Conservation (phyloP, 495 filamentous ascomycete genomes). For the Penicillium angulare region DNA sequence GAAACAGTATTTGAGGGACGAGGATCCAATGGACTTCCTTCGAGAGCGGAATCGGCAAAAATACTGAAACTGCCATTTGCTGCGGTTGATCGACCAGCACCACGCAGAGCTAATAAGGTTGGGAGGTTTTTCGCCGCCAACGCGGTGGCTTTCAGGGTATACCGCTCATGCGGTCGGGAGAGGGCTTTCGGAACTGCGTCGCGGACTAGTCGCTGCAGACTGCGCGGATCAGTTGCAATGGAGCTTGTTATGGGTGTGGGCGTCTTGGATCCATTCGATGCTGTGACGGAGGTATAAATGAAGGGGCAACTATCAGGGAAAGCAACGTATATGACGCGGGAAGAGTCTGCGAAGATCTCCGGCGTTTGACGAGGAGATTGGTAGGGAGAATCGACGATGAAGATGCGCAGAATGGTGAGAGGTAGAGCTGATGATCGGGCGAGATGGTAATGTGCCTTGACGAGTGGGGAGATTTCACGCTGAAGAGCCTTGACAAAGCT, state of each 20-base stretch:
- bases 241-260: constrained; percentile 15
- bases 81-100: constrained; percentile 61
- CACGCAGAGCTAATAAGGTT: constrained; percentile 62
- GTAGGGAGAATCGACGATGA: constrained; percentile 73
- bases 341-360: constrained; percentile 48
- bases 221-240: constrained; percentile 54
- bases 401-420: constrained; percentile 70
- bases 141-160: constrained; percentile 61
- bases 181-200: constrained; percentile 77
- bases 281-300: constrained; percentile 66
- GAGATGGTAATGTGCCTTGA: constrained; percentile 79
- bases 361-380: constrained; percentile 42
- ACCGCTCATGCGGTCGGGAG: constrained; percentile 65
- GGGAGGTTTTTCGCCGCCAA: constrained; percentile 66
- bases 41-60: constrained; percentile 63
- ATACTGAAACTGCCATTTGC: constrained; percentile 76
- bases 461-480: constrained; percentile 64
- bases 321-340: constrained; percentile 69
- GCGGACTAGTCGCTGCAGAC: constrained; percentile 64
- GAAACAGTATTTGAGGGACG: constrained; percentile 40
- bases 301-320: constrained; percentile 77
- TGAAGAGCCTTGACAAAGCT: constrained; percentile 75
- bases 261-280: constrained; percentile 30
- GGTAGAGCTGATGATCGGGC: constrained; percentile 60
- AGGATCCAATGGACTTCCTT: constrained; percentile 57